phyloP scores from a whole-genome alignment of 148 eudicot species.

The Rhododendron ferrugineum region DNA sequence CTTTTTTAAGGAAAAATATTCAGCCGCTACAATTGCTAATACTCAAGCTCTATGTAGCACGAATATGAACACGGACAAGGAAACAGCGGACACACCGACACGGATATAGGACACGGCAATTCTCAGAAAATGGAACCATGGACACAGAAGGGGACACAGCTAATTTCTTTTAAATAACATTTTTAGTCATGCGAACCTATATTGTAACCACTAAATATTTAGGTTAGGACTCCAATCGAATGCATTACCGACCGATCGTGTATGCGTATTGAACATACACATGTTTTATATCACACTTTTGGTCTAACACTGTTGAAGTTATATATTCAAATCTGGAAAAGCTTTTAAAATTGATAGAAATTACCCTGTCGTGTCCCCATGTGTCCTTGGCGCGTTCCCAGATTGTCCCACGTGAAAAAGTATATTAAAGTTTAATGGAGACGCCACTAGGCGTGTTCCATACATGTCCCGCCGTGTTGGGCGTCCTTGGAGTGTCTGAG shows the following conservation, averaged over 20 bases:
- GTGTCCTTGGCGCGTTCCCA: not conserved
- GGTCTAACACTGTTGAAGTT: too few species aligned
- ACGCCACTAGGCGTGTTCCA: not conserved
- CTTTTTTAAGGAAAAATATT: not conserved
- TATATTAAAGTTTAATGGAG: not conserved
- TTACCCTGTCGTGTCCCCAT: too few species aligned
- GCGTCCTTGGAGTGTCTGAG: not conserved
- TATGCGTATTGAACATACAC: not conserved
- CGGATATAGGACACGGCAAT: too few species aligned
- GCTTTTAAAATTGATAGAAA: too few species aligned
- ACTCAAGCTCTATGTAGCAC: not conserved
- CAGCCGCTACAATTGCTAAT: not conserved
- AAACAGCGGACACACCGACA: too few species aligned
- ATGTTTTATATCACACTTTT: too few species aligned
- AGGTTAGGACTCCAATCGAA: too few species aligned
- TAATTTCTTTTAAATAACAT: not conserved
- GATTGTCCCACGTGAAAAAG: not conserved
- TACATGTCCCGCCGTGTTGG: not conserved
- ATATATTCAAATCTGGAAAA: too few species aligned
- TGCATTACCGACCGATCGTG: not conserved
- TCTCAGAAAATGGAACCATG: not conserved
- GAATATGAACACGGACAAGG: not conserved
- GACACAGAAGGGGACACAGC: not conserved
- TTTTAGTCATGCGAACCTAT: not conserved
- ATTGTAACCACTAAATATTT: too few species aligned